phyloP scores from a whole-genome alignment of 1,139 yeast species.

The Yamadazyma buinensis region DNA sequence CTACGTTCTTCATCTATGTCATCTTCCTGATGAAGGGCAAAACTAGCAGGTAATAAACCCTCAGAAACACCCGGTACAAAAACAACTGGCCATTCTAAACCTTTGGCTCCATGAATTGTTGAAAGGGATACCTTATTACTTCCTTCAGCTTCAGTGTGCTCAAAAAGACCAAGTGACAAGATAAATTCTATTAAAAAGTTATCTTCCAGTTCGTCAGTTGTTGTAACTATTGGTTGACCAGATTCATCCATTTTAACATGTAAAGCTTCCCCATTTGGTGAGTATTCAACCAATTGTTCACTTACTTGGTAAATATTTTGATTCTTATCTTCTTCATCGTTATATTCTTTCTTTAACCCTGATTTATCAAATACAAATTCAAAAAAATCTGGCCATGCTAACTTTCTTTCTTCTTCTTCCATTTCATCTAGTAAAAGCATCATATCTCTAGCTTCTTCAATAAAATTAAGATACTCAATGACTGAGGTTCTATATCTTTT shows the following conservation, averaged over 20 bases:
- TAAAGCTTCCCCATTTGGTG: conserved; percentile 54
- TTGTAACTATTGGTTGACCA: background rate
- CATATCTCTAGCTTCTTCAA: conserved; percentile 24
- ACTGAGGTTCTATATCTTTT: conserved; percentile 12
- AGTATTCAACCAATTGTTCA: conserved; percentile 36
- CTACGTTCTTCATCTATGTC: conserved; percentile 72
- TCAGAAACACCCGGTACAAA: conserved; percentile 72
- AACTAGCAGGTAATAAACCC: conserved; percentile 52
- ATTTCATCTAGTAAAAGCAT: conserved; percentile 7
- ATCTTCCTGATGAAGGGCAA: conserved; percentile 31
- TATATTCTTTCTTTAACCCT: conserved; percentile 30
- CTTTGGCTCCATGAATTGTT: conserved; percentile 91
- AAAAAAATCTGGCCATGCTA: conserved; percentile 17
- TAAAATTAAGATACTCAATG: conserved; percentile 23
- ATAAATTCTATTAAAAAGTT: conserved; percentile 50
- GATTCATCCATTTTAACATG: conserved; percentile 1
- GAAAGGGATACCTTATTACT: conserved; percentile 41
- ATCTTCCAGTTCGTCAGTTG: conserved; percentile 13
- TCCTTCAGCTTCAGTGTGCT: conserved; percentile 10
- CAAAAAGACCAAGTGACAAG: conserved; percentile 59
- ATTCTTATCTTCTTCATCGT: conserved; percentile 19
- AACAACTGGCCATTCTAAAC: conserved; percentile 92
- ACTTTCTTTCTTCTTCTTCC: conserved; percentile 2
- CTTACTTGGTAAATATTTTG: conserved; percentile 44
- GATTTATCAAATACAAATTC: conserved; percentile 24